Base-by-base conservation (phyloP, 768 basidiomycete genomes). In the Asterophora lycoperdoides region DNA sequence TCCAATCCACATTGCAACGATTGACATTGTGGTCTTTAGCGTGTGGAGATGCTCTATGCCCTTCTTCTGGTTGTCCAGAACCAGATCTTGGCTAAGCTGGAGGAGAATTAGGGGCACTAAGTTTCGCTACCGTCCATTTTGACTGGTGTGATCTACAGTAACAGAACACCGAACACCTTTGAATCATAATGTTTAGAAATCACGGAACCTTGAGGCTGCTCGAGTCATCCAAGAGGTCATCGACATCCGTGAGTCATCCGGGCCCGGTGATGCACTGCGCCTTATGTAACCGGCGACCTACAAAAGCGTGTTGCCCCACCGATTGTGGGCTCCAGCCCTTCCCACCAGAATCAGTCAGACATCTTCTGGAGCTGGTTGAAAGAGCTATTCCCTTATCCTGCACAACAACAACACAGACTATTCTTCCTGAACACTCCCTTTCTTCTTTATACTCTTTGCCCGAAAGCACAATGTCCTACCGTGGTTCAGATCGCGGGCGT, bases 31-130 rank as follows among this genome's bases (percentile, higher is more conserved):
- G 8, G 46, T 15, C 35, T 7, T 28, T 29, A 83, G 83, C 74
- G 80, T n/a, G 71, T 83, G 23, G 80, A 83, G 60, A 77, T 74
- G 41, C 53, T 83, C n/a, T 84, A 84, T 55, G 75, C 73, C 6
- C 63, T 83, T 19, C 59, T 84, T 15, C 62, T 79, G 26, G 75
- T 84, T n/a, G 64, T 83, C 8, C 82, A 84, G 63, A 80, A 82
- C 48, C 81, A 84, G 61, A 72, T 78, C 34, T 57, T 83, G 46
- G 68, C 74, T n/a, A 65, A 68, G 50, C 42, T 57, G 19, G 58
- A 57, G 23, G 47, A 34, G 19, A 23, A 23, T 23, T 17, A 33
- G 8, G n/a, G 34, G 37, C 41, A 38, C 26, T 20, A 29, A 4
- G 23, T 23, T 23, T 23, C 6, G 23, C 23, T 23, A 23, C 23